Evolutionary conservation across 2,329 filamentous ascomycete species (phyloP).

Genomic region (Colletotrichum theobromicola): DNA sequence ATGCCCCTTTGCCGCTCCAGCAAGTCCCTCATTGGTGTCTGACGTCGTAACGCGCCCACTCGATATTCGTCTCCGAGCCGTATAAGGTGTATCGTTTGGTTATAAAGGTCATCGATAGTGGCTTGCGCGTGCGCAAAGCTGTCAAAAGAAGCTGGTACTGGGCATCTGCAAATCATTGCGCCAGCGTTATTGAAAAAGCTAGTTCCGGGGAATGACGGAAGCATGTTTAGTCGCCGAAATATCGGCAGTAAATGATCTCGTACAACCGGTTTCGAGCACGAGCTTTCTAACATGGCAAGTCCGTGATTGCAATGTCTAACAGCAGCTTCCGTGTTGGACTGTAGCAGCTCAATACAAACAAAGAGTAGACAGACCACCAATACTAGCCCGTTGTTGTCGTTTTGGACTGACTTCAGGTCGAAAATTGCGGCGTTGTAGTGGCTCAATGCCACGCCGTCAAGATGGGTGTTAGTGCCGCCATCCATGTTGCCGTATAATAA

Average conservation of each 20-base stretch:
- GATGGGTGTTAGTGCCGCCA: neutral
- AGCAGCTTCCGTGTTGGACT: neutral
- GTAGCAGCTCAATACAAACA: neutral
- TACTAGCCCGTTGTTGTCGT: neutral
- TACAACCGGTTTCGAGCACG: neutral
- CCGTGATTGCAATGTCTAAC: neutral
- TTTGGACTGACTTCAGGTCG: neutral
- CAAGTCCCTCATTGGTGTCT: neutral
- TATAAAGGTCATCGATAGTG: neutral
- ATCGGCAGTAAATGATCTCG: neutral
- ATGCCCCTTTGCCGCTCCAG: neutral
- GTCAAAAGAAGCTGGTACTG: neutral
- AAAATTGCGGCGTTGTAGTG: constrained; percentile 11
- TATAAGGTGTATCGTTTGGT: neutral
- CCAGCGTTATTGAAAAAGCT: neutral
- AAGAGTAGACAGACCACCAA: neutral
- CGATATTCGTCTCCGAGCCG: neutral
- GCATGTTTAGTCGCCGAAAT: neutral
- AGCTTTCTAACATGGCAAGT: neutral
- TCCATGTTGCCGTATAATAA: constrained; percentile 21
- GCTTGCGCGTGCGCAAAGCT: neutral
- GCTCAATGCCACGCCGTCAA: constrained; percentile 16
- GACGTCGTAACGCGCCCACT: neutral
- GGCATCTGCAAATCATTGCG: neutral
- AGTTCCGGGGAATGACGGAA: neutral